These are phyloP conservation scores for Apiotrichum brassicae DNA, from an alignment of 1,284 basidiomycete species.

Conservation along the genomic window DNA sequence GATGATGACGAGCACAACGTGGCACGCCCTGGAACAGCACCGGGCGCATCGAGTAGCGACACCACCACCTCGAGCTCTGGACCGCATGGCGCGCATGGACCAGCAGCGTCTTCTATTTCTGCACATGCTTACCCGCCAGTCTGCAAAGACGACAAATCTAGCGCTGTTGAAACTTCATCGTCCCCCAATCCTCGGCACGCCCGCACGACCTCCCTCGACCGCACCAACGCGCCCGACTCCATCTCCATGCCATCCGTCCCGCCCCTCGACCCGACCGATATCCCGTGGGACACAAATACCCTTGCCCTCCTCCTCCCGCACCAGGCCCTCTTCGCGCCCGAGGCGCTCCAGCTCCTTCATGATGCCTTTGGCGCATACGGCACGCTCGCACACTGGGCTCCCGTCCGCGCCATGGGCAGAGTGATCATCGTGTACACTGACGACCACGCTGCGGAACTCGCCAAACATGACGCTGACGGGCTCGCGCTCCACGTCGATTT, in stretches of 20 bases:
- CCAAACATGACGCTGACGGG: conserved; percentile 42
- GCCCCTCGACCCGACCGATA: conserved; percentile 11
- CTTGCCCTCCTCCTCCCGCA: conserved; percentile 62
- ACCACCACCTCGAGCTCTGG: too few relatives aligned
- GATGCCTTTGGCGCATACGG: conserved; percentile 68
- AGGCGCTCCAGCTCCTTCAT: conserved; percentile 60
- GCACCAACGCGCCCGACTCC: neutral
- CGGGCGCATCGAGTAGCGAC: too few relatives aligned
- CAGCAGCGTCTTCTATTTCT: too few relatives aligned
- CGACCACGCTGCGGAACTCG: conserved; percentile 46
- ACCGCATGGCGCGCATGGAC: too few relatives aligned
- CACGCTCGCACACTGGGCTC: conserved; percentile 75
- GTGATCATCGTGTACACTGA: conserved; percentile 70
- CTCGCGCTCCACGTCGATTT: conserved; percentile 25
- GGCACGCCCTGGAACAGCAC: too few relatives aligned
- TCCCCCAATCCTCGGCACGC: too few relatives aligned
- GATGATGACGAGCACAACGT: too few relatives aligned
- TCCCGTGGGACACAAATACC: conserved; percentile 56
- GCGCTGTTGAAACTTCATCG: too few relatives aligned
- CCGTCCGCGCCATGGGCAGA: conserved; percentile 68
- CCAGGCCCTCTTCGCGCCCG: conserved; percentile 60
- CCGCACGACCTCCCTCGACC: conserved; percentile 1
- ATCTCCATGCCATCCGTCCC: conserved; percentile 20
- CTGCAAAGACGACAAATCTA: too few relatives aligned
- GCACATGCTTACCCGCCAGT: too few relatives aligned